phyloP scores from a whole-genome alignment of 1,284 basidiomycete genomes.

The Coniophora puteana region DNA sequence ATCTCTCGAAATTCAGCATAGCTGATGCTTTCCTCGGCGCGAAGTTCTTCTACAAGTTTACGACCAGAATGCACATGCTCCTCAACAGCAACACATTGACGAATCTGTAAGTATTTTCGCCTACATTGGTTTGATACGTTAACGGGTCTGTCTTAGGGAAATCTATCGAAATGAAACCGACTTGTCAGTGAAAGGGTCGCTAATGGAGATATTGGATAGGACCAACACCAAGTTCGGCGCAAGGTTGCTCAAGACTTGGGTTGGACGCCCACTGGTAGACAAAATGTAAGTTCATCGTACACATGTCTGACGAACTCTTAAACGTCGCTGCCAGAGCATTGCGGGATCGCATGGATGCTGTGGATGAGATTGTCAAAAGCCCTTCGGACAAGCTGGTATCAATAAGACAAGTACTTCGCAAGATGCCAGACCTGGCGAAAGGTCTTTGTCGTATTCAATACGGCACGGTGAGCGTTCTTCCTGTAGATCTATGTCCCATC shows the following conservation, averaged over 20 bases:
- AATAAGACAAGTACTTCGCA: slow-evolving; percentile 68
- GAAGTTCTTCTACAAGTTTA: slow-evolving; percentile 77
- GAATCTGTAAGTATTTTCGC: slow-evolving; percentile 56
- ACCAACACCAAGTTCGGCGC: slow-evolving; percentile 89
- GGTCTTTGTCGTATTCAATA: slow-evolving; percentile 91
- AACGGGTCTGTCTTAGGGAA: slow-evolving; percentile 46
- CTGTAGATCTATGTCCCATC: background rate
- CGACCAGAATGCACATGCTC: slow-evolving; percentile 81
- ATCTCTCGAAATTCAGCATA: slow-evolving; percentile 76
- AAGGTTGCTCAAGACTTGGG: slow-evolving; percentile 81
- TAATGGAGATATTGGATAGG: slow-evolving; percentile 85
- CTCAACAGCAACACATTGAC: slow-evolving; percentile 85
- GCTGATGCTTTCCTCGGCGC: slow-evolving; percentile 74
- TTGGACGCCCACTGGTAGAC: slow-evolving; percentile 82
- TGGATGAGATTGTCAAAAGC: slow-evolving; percentile 74
- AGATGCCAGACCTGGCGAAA: slow-evolving; percentile 85
- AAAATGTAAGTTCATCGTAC: slow-evolving; percentile 44
- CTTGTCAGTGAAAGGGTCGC: slow-evolving; percentile 67
- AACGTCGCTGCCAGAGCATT: slow-evolving; percentile 48
- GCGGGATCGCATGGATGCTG: slow-evolving; percentile 76
- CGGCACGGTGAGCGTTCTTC: slow-evolving; percentile 60
- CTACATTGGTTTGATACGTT: no score
- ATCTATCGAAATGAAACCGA: slow-evolving; percentile 91
- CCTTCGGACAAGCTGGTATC: slow-evolving; percentile 55
- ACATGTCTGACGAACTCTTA: background rate